Percentiles rank a stretch among this genome's conserved stretches.
phyloP scores from a whole-genome alignment of 495 filamentous ascomycete genomes.

The Penicillium manginii region DNA sequence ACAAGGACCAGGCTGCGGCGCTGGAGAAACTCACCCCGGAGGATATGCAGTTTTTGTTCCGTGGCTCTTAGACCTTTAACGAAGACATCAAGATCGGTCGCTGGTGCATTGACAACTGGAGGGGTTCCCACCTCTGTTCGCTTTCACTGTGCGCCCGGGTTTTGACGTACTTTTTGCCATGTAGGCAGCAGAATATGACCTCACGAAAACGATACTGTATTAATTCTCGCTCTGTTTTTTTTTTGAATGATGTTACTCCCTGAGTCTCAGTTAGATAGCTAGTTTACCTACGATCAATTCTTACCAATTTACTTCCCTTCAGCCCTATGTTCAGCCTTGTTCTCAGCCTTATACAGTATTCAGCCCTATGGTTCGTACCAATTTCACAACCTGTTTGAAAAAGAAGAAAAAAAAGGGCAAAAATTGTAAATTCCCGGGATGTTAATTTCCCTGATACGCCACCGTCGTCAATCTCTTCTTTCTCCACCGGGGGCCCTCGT shows the following conservation, averaged over 20 bases:
- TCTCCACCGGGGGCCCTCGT: too few species aligned
- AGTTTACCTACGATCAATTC: background rate
- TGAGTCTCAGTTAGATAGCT: too few species aligned
- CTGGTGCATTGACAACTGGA: background rate
- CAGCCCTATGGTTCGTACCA: background rate
- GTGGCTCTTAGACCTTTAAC: conserved; percentile 52
- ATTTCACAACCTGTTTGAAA: too few species aligned
- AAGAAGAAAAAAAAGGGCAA: too few species aligned
- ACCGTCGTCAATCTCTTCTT: too few species aligned
- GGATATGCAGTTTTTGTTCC: conserved; percentile 94
- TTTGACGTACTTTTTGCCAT: background rate
- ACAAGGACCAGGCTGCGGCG: conserved; percentile 77
- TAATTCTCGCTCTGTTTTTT: too few species aligned
- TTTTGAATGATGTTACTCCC: too few species aligned
- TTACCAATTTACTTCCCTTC: background rate
- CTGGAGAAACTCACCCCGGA: conserved; percentile 88
- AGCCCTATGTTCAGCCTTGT: background rate
- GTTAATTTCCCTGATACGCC: too few species aligned
- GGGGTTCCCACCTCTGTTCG: background rate
- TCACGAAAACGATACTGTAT: conserved; percentile 5
- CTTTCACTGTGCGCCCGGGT: too few species aligned
- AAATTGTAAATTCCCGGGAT: too few species aligned
- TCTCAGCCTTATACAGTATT: background rate
- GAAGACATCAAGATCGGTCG: background rate
- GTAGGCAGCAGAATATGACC: conserved; percentile 8